These are phyloP conservation scores for Cyclocybe cylindracea DNA, from an alignment of 768 basidiomycete species.

Conservation along the genomic window DNA sequence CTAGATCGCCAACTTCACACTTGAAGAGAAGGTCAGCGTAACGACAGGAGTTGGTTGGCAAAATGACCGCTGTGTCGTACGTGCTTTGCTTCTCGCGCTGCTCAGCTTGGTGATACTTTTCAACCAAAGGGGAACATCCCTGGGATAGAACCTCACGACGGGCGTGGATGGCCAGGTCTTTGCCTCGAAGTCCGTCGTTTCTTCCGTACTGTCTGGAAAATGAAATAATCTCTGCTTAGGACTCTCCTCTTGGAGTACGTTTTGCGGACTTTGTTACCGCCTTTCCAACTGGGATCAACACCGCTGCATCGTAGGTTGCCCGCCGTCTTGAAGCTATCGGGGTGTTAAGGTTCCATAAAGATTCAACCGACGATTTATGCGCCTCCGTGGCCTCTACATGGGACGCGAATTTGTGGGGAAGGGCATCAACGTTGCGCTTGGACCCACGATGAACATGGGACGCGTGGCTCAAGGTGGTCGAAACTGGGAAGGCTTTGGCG, in stretches of 20 bases:
- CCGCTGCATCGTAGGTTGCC: conserved; percentile 72
- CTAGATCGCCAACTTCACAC: conserved; percentile 32
- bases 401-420: conserved; percentile 82
- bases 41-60: conserved; percentile 71
- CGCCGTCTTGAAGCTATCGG: background rate
- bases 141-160: conserved; percentile 39
- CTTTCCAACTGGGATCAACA: conserved; percentile 85
- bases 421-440: conserved; percentile 80
- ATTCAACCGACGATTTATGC: conserved; percentile 78
- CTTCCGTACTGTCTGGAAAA: background rate
- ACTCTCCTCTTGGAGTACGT: conserved; percentile 80
- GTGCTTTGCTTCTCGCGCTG: conserved; percentile 16
- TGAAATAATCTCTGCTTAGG: conserved; percentile 30
- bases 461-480: conserved; percentile 77
- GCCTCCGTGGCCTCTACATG: conserved; percentile 75
- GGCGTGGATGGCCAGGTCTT: conserved; percentile 62
- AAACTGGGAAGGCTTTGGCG: conserved; percentile 97
- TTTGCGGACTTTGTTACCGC: conserved; percentile 69
- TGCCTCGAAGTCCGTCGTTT: conserved; percentile 59
- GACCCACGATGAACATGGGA: conserved; percentile 88
- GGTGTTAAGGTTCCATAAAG: conserved; percentile 28
- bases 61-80: conserved; percentile 66
- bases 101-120: background rate
- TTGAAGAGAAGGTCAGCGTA: conserved; percentile 66
- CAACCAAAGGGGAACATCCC: conserved; percentile 55